Base-by-base conservation (phyloP, 768 basidiomycete genomes). In the Suillus tomentosus region DNA sequence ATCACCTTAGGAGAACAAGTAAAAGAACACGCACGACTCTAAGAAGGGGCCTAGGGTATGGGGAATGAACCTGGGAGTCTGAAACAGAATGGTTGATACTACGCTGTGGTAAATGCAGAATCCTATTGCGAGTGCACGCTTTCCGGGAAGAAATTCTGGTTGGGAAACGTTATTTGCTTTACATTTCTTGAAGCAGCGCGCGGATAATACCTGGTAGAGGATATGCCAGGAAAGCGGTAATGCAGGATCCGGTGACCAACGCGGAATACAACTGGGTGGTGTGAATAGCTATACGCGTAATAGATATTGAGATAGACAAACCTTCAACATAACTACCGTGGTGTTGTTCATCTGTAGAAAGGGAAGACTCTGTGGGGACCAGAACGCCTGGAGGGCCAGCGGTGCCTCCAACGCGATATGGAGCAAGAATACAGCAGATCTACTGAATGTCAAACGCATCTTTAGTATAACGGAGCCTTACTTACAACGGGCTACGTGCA, bases 341-440 rank as follows among this genome's bases (percentile, higher is more conserved):
- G 93, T 94, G 79, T 95, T 95, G 69, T 88, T 94, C 68, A 93
- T 81, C 72, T 92, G 85, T 62, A 94, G 68, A 73, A 95, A 93
- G 0, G 93, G 93, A 22, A 94, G 74, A 17, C 74, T 79, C 19
- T 75, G 69, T 1, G 91, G 87, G 0, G 86, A 81, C 78, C 85
- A 85, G 19, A 94, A 76, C 7, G 92, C 91, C 73, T 94, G 92
- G 39, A 95, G 75, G 3, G 87, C 91, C 24, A 95, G 72, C 0
- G 93, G 93, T 6, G 85, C 82, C 73, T 95, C 93, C 62, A 94
- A 79, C 6, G 88, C 90, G 69, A 92, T 84, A 70, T 95, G 93
- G 36, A 94, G 76, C 45, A 95, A 79, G 76, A 94, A 95, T 2
- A 93, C 81, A 22, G 78, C 76, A 4, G 92, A 85, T 13, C 89